phyloP scores from a whole-genome alignment of 2,329 filamentous ascomycete species.

The Monilinia polystroma region DNA sequence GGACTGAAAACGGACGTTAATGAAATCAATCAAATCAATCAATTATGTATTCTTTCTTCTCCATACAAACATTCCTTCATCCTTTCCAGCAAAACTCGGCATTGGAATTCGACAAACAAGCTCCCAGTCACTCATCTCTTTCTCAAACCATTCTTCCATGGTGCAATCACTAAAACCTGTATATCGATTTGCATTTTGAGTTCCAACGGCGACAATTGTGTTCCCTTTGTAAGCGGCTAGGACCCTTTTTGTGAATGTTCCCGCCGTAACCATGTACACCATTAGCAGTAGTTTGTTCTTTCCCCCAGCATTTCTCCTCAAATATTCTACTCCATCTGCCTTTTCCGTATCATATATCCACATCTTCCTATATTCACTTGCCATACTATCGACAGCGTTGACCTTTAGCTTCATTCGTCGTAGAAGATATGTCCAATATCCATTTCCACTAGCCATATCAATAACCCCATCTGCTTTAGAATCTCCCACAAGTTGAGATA shows the following conservation, averaged over 20 bases:
- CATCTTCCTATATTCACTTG: conserved; percentile 64
- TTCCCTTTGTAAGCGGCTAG: conserved; percentile 61
- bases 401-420: conserved; percentile 56
- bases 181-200: conserved; percentile 72
- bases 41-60: conserved; percentile 15
- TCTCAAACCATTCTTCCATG: conserved; percentile 65
- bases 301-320: conserved; percentile 50
- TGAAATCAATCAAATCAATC: too few relatives aligned
- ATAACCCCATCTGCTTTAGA: conserved; percentile 50
- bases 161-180: conserved; percentile 64
- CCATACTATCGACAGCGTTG: conserved; percentile 64
- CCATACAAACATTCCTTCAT: conserved; percentile 70
- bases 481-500: conserved; percentile 51
- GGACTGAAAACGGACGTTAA: too few relatives aligned
- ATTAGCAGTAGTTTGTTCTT: conserved; percentile 62
- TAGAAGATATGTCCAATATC: conserved; percentile 74
- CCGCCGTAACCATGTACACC: conserved; percentile 68
- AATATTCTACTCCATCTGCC: conserved; percentile 58
- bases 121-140: conserved; percentile 56
- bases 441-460: conserved; percentile 70
- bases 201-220: conserved; percentile 69
- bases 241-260: conserved; percentile 62
- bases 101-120: conserved; percentile 63
- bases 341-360: conserved; percentile 69
- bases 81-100: conserved; percentile 74